Base-by-base conservation (phyloP, 768 basidiomycete species). In the Boletellus emodensis region DNA sequence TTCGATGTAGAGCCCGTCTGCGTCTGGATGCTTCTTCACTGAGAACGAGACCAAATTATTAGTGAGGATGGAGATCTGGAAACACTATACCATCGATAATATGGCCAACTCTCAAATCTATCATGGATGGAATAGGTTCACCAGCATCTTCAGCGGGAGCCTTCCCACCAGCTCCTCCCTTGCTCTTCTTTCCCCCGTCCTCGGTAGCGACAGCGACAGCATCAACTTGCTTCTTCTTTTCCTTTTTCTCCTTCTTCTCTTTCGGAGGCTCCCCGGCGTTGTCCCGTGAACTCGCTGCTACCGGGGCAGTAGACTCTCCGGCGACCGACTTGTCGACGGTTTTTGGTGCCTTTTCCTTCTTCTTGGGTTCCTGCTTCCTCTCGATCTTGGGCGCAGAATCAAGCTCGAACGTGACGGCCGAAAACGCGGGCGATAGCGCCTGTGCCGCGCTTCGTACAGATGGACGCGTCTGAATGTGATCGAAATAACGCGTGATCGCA, bases 21-120 rank as follows among this genome's bases (percentile, higher is more conserved):
- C 96, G 63, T 99, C 96, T 14, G 96, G 95, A 65, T 99, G 96
- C 61, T 90, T 91, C 71, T 83, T 84, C 61, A 98, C 95, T 95
- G 62, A 57, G 48, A 30, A 24, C 49, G 18, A 40, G 26, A 9
- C 33, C n/a, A 30, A 30, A 8, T 34, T 14, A 32, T 64, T 32
- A 56, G 55, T 40, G 9, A 20, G 30, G n/a, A 28, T 24, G 22
- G 36, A 14, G 11, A 22, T 38, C 6, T 7, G 14, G 37, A n/a
- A 30, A 30, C 10, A 30, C 69, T 82, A 64, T 59, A 95, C 94
- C 83, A 64, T 96, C 90, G 15, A 97, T 72, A 55, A 98, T 95
- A 58, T 83, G 85, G 3, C 96, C 95, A 3, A 99, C 92, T 40
- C 95, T 81, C 53, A 99, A 77, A 61, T 99, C 96, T 61, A 99